phyloP scores from a whole-genome alignment of 495 filamentous ascomycete genomes.

The Cudoniella acicularis region DNA sequence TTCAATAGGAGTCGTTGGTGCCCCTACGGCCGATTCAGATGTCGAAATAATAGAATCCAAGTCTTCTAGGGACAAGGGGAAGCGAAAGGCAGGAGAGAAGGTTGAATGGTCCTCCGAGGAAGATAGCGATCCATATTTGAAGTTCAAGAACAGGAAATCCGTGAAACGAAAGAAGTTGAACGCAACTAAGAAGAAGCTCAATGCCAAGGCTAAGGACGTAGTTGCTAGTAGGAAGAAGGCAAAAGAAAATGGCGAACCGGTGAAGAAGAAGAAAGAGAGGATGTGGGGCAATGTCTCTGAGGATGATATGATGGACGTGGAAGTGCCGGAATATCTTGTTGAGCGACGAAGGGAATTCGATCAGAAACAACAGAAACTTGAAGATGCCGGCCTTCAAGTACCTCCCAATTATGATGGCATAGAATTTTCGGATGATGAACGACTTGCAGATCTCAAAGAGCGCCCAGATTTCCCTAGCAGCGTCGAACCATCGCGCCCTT shows the following conservation, averaged over 20 bases:
- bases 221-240: conserved; percentile 13
- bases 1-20: conserved; percentile 9
- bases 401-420: conserved; percentile 79
- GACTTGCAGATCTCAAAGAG: conserved; percentile 57
- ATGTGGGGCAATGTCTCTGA: conserved; percentile 19
- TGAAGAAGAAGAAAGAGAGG: conserved; percentile 17
- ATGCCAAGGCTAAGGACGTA: conserved; percentile 21
- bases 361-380: conserved; percentile 49
- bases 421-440: conserved; percentile 84
- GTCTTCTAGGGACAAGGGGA: conserved; percentile 8
- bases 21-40: conserved; percentile 7
- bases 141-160: conserved; percentile 30
- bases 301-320: conserved; percentile 28
- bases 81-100: conserved; percentile 25
- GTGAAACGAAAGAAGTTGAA: conserved; percentile 18
- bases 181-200: conserved; percentile 26
- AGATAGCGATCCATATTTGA: conserved; percentile 29
- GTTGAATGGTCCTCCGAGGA: conserved; percentile 41
- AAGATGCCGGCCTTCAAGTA: conserved; percentile 66
- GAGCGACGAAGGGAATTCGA: conserved; percentile 58
- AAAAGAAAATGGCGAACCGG: conserved; percentile 11
- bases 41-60: conserved; percentile 9
- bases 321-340: conserved; percentile 42
- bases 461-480: conserved; percentile 60
- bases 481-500: conserved; percentile 58